A percentile compares a stretch with the other conserved stretches of the same genome.
These are phyloP conservation scores for Collariella sp. DNA, from an alignment of 495 filamentous ascomycete species.

Conservation along the genomic window DNA sequence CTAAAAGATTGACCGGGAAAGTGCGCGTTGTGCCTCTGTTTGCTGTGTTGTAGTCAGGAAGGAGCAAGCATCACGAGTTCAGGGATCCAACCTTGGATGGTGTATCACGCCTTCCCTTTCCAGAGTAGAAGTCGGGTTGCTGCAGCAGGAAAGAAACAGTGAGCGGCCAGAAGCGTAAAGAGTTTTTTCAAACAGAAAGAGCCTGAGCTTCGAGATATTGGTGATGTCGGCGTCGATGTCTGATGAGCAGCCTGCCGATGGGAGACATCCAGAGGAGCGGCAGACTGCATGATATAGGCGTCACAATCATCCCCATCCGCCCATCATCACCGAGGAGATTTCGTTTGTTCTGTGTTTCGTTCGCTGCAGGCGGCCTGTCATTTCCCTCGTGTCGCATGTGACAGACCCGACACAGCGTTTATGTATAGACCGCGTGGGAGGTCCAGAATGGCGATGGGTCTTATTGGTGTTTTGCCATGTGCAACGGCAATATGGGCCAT, in stretches of 20 bases:
- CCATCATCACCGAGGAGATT: not conserved
- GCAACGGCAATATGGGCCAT: not conserved
- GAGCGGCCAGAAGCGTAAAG: not conserved
- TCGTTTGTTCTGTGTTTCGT: slow-evolving; percentile 5
- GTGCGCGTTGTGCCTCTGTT: too few relatives aligned
- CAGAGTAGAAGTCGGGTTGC: not conserved
- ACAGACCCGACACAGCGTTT: not conserved
- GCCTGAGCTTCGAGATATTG: not conserved
- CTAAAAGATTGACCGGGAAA: too few relatives aligned
- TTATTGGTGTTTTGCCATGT: not conserved
- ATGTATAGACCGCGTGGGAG: not conserved
- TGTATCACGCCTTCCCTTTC: too few relatives aligned
- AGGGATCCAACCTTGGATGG: too few relatives aligned
- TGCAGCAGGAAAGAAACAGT: not conserved
- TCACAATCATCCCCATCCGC: not conserved
- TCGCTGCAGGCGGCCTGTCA: slow-evolving; percentile 11
- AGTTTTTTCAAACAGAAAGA: not conserved
- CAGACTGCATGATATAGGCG: slow-evolving; percentile 10
- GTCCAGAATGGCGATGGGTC: not conserved
- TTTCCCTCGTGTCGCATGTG: slow-evolving; percentile 10
- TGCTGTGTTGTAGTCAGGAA: too few relatives aligned
- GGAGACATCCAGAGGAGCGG: not conserved
- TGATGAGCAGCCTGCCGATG: not conserved
- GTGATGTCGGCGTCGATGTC: not conserved
- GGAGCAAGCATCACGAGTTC: too few relatives aligned